phyloP scores from a whole-genome alignment of 495 filamentous ascomycete species.

The Aspergillus avenaceus region DNA sequence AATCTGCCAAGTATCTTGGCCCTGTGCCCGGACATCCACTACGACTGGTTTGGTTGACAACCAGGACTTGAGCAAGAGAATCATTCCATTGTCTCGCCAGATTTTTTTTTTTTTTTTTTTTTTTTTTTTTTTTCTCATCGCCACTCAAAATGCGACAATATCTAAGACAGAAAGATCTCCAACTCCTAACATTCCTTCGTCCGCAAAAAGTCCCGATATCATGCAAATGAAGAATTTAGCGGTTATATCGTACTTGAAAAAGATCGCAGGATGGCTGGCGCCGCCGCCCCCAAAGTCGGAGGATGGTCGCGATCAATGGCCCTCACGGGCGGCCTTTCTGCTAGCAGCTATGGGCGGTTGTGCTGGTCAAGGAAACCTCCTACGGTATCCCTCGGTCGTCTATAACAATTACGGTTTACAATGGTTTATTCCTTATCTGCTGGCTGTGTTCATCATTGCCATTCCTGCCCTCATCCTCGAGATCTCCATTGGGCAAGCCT shows the following conservation, averaged over 20 bases:
- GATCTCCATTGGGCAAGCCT: constrained; percentile 36
- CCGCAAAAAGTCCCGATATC: not conserved
- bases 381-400: constrained; percentile 23
- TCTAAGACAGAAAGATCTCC: not conserved
- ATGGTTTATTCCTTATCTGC: constrained; percentile 32
- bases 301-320: constrained; percentile 25
- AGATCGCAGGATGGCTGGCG: constrained; percentile 15
- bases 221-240: not conserved
- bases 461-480: constrained; percentile 44
- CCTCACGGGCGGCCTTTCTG: constrained; percentile 19
- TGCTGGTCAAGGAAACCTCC: constrained; percentile 23
- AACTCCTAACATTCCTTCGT: not conserved
- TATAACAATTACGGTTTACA: constrained; percentile 25
- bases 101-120: too few relatives aligned
- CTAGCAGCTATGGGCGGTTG: constrained; percentile 25
- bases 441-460: constrained; percentile 35
- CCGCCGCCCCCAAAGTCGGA: constrained; percentile 21
- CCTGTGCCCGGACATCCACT: not conserved
- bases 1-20: not conserved
- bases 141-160: not conserved
- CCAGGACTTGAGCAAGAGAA: not conserved
- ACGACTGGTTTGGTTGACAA: not conserved
- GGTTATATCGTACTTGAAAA: constrained; percentile 10
- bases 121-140: too few relatives aligned
- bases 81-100: not conserved